A percentile compares a stretch with the other conserved stretches of the same genome.
Conservation (phyloP, 73 alveolate genomes). For the Paramecium octaurelia region DNA sequence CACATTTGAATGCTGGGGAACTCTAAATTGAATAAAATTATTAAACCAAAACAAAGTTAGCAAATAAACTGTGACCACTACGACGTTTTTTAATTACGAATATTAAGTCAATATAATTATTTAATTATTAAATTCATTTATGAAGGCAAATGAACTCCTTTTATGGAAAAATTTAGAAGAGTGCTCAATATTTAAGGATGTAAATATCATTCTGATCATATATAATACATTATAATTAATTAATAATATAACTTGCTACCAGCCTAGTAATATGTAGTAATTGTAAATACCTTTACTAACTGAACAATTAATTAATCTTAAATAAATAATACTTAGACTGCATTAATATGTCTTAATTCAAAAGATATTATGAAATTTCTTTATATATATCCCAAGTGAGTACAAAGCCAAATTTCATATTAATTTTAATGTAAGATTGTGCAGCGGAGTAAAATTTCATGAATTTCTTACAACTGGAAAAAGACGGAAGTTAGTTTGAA, state of each 20-base stretch:
- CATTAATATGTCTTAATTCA: neutral
- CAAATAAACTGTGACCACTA: neutral
- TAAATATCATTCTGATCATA: neutral
- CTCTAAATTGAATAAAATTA: neutral
- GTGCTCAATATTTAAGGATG: neutral
- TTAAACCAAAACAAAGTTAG: neutral
- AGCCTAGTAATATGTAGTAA: neutral
- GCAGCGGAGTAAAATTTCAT: neutral
- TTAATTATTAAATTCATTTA: neutral
- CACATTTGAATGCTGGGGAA: neutral
- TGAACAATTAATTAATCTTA: neutral
- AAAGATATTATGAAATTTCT: neutral
- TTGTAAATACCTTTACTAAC: neutral
- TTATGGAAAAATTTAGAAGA: neutral
- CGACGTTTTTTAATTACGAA: neutral
- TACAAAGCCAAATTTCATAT: neutral
- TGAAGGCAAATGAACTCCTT: neutral
- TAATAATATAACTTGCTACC: neutral
- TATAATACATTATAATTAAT: neutral
- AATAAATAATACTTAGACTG: neutral
- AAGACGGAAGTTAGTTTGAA: neutral
- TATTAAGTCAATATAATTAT: neutral
- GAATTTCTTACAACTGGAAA: neutral
- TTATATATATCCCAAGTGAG: neutral
- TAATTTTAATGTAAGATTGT: neutral